Conservation (phyloP, 768 basidiomycete species). For the Psilocybe sp. region DNA sequence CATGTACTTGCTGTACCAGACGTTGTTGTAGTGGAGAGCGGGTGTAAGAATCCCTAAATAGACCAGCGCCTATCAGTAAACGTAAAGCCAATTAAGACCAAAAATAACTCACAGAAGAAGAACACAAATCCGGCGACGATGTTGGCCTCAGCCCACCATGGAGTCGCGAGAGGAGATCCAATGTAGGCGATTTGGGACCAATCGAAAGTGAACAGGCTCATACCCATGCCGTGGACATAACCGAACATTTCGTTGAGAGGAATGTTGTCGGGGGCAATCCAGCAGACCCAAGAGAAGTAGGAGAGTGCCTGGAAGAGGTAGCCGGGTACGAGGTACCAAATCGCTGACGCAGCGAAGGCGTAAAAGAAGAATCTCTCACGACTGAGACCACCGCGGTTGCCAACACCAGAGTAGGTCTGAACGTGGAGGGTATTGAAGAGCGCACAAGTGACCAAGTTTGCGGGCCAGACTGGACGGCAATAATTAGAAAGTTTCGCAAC, state of each 20-base stretch:
- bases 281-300: conserved; percentile 57
- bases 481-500: conserved; percentile 24
- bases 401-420: conserved; percentile 64
- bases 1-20: conserved; percentile 56
- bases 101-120: conserved; percentile 53
- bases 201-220: conserved; percentile 79
- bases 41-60: conserved; percentile 54
- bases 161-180: conserved; percentile 70
- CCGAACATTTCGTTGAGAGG: conserved; percentile 77
- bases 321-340: conserved; percentile 72
- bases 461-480: conserved; percentile 67
- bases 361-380: conserved; percentile 78
- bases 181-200: conserved; percentile 77
- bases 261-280: conserved; percentile 70
- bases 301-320: conserved; percentile 68
- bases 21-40: conserved; percentile 64
- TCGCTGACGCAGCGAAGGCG: conserved; percentile 51
- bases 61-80: background rate
- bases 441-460: conserved; percentile 69
- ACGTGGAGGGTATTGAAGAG: conserved; percentile 82
- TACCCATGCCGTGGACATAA: conserved; percentile 56
- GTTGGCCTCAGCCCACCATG: conserved; percentile 84
- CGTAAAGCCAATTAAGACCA: background rate
- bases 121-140: conserved; percentile 58
- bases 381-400: conserved; percentile 61